Base-by-base conservation (phyloP, 768 basidiomycete species). In the Vararia minispora region DNA sequence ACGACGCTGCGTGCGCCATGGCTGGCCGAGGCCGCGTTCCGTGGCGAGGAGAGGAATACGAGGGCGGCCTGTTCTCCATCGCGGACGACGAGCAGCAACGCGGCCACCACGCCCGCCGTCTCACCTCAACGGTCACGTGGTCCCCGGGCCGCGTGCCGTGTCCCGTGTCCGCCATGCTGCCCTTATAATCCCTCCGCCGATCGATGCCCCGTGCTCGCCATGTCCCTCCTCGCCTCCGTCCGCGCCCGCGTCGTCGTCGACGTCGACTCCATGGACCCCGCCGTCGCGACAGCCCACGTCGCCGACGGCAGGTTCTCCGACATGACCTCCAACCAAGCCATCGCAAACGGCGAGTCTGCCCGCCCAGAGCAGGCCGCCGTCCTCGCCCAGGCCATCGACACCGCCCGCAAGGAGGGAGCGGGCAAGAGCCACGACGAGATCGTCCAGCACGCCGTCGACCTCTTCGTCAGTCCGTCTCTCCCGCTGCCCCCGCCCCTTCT, bases 251-350 rank as follows among this genome's bases (percentile, higher is more conserved):
- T 67, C 14, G 49, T 54, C 29, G 51, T 72, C 48, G 65, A 70
- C 55, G 58, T 71, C 42, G 68, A 70, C 50, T 67, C 66, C 14
- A 70, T 72, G 68, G 66, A 68, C 44, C 60, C 62, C 16, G 54
- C 42, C 21, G 61, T 62, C 24, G 62, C 68, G 2, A 46, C 49
- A 20, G 51, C 57, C 6, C 58, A 67, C 45, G 27, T 34, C 32
- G 10, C 22, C 35, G 11, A 50, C 46, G 16, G 42, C 41, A 28
- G 39, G 24, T 69, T 70, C 56, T 52, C 47, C 37, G 63, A 69
- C 47, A 70, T 69, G 67, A 71, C 66, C 22, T 71, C 68, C 9
- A 72, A 71, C 39, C 68, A 70, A 47, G 67, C 63, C 13, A 63
- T 71, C 41, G 62, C 61, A 8, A 56, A 60, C 47, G 46, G 48